Evolutionary conservation across 148 eudicot genomes (phyloP).

Genomic region (Camellia sinensis): DNA sequence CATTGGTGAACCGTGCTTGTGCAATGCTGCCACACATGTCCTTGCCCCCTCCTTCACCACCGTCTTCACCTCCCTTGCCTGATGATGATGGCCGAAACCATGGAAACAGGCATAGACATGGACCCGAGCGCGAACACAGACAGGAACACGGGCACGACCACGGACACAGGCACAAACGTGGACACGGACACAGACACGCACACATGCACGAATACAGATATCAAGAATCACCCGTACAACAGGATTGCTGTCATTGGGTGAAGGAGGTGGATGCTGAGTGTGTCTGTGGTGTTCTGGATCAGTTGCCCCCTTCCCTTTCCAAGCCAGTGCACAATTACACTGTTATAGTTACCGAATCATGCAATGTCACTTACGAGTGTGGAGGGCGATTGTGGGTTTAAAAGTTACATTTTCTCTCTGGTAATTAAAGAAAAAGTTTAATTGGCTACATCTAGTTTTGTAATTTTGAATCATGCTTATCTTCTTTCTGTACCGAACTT

Average conservation of each 20-base stretch:
- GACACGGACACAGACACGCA: constrained; percentile 19
- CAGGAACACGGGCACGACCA: constrained; percentile 19
- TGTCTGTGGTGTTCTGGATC: constrained; percentile 60
- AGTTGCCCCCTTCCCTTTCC: constrained; percentile 57
- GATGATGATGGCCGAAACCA: background rate
- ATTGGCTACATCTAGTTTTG: background rate
- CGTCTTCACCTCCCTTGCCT: constrained; percentile 1
- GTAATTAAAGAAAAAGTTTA: background rate
- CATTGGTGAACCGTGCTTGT: constrained; percentile 76
- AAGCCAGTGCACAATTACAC: constrained; percentile 56
- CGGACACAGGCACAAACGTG: constrained; percentile 16
- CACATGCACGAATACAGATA: constrained; percentile 16
- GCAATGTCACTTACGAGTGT: constrained; percentile 53
- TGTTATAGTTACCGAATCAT: constrained; percentile 38
- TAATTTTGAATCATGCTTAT: background rate
- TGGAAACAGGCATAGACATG: background rate
- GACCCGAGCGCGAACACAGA: constrained; percentile 14
- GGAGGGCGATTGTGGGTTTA: constrained; percentile 38
- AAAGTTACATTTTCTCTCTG: background rate
- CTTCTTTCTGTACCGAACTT: background rate
- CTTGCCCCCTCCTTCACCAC: too few relatives aligned
- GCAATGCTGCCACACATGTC: constrained; percentile 26
- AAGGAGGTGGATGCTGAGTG: constrained; percentile 52
- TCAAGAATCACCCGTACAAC: constrained; percentile 26
- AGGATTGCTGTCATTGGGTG: constrained; percentile 76